A percentile compares a stretch with the other conserved stretches of the same genome.
Conservation (phyloP, 1,284 basidiomycete genomes). For the Volvariella surrecta region DNA sequence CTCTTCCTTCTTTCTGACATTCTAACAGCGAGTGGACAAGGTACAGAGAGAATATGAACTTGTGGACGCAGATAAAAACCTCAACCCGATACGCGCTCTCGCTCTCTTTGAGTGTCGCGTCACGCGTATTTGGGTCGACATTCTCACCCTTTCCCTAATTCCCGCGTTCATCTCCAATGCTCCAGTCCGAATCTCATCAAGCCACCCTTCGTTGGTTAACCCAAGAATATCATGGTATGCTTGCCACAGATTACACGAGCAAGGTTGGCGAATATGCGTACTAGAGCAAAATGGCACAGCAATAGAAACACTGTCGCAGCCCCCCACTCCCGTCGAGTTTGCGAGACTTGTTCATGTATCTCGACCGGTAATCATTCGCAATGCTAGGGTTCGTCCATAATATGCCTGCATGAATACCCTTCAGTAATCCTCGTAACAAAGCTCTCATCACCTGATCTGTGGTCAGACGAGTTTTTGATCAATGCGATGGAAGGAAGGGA, state of each 20-base stretch:
- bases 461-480: slow-evolving; percentile 60
- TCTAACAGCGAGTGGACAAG: neutral
- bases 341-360: slow-evolving; percentile 62
- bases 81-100: too few relatives aligned
- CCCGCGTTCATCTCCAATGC: neutral
- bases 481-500: slow-evolving; percentile 40
- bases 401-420: slow-evolving; percentile 1
- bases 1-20: slow-evolving; percentile 4
- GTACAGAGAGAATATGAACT: too few relatives aligned
- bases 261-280: neutral
- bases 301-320: slow-evolving; percentile 41
- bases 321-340: slow-evolving; percentile 70
- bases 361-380: slow-evolving; percentile 73
- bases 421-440: slow-evolving; percentile 26
- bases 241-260: neutral
- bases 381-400: slow-evolving; percentile 23
- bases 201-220: slow-evolving; percentile 30
- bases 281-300: slow-evolving; percentile 60
- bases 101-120: too few relatives aligned
- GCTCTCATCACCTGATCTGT: slow-evolving; percentile 32
- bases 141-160: too few relatives aligned
- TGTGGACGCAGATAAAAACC: too few relatives aligned
- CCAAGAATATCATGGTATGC: slow-evolving; percentile 43
- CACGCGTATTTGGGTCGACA: too few relatives aligned
- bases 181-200: neutral